A percentile compares a stretch with the other conserved stretches of the same genome.
phyloP scores from a whole-genome alignment of 2,329 filamentous ascomycete species.

The Hypoxylon sp. region DNA sequence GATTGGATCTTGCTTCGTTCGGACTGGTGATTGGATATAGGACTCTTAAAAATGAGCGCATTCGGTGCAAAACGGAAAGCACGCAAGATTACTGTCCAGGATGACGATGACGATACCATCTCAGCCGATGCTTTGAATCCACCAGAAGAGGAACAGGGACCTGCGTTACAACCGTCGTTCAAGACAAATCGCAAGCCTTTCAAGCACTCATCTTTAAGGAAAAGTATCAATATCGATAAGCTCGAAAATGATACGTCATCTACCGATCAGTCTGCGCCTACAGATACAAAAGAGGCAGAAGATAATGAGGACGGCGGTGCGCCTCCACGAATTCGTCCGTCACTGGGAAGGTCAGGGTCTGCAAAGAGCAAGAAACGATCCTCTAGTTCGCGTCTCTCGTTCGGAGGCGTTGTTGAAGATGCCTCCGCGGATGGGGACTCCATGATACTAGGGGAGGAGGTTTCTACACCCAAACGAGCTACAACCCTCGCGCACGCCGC shows the following conservation, averaged over 20 bases:
- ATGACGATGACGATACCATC: constrained; percentile 63
- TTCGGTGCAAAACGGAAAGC: constrained; percentile 77
- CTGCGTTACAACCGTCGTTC: constrained; percentile 58
- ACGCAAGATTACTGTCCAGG: constrained; percentile 80
- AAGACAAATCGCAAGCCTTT: constrained; percentile 66
- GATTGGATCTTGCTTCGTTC: not conserved
- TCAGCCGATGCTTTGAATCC: constrained; percentile 48
- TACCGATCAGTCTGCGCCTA: constrained; percentile 36
- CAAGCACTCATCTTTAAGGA: constrained; percentile 72
- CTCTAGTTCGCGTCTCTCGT: constrained; percentile 77
- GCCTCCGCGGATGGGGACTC: constrained; percentile 67
- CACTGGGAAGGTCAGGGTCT: constrained; percentile 63
- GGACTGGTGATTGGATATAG: not conserved
- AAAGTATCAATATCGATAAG: constrained; percentile 66
- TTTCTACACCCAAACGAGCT: constrained; percentile 70
- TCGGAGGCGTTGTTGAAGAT: constrained; percentile 72
- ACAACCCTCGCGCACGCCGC: constrained; percentile 73
- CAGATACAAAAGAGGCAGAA: constrained; percentile 52
- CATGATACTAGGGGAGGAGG: constrained; percentile 57
- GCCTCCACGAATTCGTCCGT: constrained; percentile 66
- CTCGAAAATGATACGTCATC: constrained; percentile 58
- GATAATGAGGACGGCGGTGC: constrained; percentile 63
- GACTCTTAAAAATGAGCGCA: constrained; percentile 63
- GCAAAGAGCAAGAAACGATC: constrained; percentile 78
- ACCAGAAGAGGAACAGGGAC: constrained; percentile 53